A percentile compares a stretch with the other conserved stretches of the same genome.
Conservation (phyloP, 495 filamentous ascomycete species). For the Aspergillus haitiensis region DNA sequence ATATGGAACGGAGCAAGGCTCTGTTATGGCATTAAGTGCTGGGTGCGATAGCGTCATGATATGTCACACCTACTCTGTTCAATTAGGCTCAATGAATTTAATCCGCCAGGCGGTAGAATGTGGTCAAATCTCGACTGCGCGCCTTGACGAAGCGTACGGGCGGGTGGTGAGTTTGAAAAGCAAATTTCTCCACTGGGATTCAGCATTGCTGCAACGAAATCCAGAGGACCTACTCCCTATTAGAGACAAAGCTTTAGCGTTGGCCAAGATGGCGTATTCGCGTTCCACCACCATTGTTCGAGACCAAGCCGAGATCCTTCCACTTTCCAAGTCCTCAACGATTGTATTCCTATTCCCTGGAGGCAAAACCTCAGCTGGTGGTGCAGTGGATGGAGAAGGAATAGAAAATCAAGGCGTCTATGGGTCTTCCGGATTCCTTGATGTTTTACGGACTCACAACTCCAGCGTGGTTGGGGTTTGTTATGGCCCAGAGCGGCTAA, state of each 20-base stretch:
- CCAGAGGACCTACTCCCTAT: conserved; percentile 24
- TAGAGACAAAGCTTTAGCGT: conserved; percentile 22
- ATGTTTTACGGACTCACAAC: conserved; percentile 31
- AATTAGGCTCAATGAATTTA: conserved; percentile 43
- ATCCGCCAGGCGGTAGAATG: conserved; percentile 43
- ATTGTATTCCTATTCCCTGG: conserved; percentile 47
- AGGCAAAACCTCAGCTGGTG: conserved; percentile 39
- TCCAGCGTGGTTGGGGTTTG: conserved; percentile 34
- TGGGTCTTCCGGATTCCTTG: conserved; percentile 35
- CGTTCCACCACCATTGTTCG: conserved; percentile 47
- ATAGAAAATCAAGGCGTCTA: conserved; percentile 37
- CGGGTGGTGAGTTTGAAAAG: conserved; percentile 41
- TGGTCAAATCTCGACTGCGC: conserved; percentile 32
- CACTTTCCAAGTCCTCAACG: conserved; percentile 34
- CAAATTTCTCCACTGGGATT: conserved; percentile 35
- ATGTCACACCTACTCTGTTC: conserved; percentile 50
- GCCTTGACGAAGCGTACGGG: conserved; percentile 38
- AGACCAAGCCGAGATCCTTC: conserved; percentile 31
- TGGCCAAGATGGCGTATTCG: conserved; percentile 41
- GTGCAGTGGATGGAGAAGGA: conserved; percentile 50
- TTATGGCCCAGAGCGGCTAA: conserved; percentile 34
- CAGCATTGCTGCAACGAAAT: conserved; percentile 23
- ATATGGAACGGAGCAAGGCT: conserved; percentile 47
- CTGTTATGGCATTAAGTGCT: conserved; percentile 47
- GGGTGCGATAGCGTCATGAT: conserved; percentile 54